phyloP scores from a whole-genome alignment of 495 filamentous ascomycete species.

The Gamarada debralockiae region DNA sequence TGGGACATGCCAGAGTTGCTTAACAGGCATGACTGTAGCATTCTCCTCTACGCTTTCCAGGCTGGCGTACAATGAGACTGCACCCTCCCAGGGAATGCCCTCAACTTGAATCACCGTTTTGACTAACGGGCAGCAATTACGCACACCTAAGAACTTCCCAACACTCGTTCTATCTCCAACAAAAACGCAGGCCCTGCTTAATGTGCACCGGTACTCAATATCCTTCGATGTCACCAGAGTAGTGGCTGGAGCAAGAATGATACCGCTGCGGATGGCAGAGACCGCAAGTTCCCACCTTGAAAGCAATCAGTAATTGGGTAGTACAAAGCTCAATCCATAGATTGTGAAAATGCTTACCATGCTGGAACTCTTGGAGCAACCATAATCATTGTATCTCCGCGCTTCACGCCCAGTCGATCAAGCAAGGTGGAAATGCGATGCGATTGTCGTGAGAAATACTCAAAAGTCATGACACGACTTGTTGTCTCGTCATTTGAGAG shows the following conservation, averaged over 20 bases:
- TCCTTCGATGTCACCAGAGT: neutral
- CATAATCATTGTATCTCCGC: slow-evolving; percentile 1
- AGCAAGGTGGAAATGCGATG: neutral
- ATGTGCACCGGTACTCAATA: neutral
- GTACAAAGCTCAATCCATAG: neutral
- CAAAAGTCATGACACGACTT: neutral
- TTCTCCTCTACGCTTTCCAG: neutral
- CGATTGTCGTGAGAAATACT: slow-evolving; percentile 1
- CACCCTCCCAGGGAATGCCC: neutral
- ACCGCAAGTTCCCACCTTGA: slow-evolving; percentile 11
- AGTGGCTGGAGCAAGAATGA: slow-evolving; percentile 2
- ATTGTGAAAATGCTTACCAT: slow-evolving; percentile 1
- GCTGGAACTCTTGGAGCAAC: neutral
- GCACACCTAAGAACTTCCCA: neutral
- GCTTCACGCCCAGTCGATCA: neutral
- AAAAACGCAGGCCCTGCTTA: slow-evolving; percentile 1
- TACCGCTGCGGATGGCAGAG: neutral
- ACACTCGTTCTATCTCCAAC: slow-evolving; percentile 3
- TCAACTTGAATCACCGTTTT: slow-evolving; percentile 3
- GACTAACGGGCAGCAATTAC: neutral
- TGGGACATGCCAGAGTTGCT: neutral
- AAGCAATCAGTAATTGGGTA: neutral
- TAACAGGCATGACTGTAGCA: neutral
- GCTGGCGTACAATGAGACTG: neutral
- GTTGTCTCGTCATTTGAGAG: neutral